A percentile compares a stretch with the other conserved stretches of the same genome.
Conservation (phyloP, 148 eudicot species). For the Cornus suecica region DNA sequence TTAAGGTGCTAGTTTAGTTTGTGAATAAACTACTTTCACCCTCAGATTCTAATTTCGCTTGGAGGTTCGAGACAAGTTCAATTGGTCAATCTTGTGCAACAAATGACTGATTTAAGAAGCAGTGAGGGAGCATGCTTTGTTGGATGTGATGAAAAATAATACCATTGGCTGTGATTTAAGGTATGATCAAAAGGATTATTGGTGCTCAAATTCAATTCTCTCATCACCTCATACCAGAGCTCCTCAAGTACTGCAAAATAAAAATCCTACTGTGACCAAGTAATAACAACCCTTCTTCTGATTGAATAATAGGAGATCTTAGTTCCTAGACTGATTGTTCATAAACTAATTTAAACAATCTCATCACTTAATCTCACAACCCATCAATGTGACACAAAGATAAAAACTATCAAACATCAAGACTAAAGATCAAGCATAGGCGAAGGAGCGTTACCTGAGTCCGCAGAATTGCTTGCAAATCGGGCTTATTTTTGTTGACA, state of each 20-base stretch:
- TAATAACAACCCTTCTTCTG: too few relatives aligned
- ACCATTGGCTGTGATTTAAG: background rate
- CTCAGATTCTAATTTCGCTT: background rate
- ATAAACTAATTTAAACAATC: background rate
- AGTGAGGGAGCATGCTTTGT: background rate
- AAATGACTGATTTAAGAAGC: background rate
- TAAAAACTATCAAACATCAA: background rate
- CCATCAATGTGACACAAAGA: background rate
- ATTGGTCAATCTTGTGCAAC: background rate
- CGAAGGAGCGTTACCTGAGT: slow-evolving; percentile 65
- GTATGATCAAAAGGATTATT: background rate
- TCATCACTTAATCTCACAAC: background rate
- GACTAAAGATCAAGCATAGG: background rate
- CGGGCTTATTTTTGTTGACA: slow-evolving; percentile 47
- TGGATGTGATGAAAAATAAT: background rate
- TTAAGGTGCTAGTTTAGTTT: background rate
- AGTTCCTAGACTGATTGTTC: background rate
- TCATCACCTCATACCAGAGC: background rate
- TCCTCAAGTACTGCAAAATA: background rate
- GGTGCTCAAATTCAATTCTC: background rate
- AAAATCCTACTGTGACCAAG: background rate
- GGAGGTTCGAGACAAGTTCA: background rate
- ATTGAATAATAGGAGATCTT: background rate
- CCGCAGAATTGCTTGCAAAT: slow-evolving; percentile 69
- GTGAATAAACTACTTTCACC: background rate